Percentiles rank a stretch among this genome's conserved stretches.
These are phyloP conservation scores for Suillus ampliporus DNA, from an alignment of 768 basidiomycete species.

Conservation along the genomic window DNA sequence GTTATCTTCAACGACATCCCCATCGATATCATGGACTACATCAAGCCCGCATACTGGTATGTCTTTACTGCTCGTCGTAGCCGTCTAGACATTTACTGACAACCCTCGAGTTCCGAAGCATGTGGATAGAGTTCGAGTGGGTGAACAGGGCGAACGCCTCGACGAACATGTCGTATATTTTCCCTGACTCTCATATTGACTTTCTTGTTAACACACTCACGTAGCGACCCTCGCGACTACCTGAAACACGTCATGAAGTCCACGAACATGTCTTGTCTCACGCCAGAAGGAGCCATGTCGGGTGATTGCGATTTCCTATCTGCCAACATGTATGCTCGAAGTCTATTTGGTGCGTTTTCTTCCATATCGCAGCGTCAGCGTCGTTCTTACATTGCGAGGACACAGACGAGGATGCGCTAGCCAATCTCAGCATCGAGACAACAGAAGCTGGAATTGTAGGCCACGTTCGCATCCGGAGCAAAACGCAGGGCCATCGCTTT, in stretches of 20 bases:
- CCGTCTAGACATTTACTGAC: neutral
- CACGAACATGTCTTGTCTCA: conserved; percentile 97
- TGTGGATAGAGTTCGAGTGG: conserved; percentile 99
- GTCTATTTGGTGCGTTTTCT: conserved; percentile 82
- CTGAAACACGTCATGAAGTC: conserved; percentile 94
- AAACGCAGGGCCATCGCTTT: conserved; percentile 98
- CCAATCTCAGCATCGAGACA: conserved; percentile 92
- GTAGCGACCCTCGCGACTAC: conserved; percentile 85
- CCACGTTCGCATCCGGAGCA: conserved; percentile 94
- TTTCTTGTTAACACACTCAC: neutral
- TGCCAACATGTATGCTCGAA: conserved; percentile 95
- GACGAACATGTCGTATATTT: conserved; percentile 76
- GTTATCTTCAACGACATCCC: no score
- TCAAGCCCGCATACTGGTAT: conserved; percentile 77
- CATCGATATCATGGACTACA: no score
- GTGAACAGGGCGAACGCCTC: conserved; percentile 98
- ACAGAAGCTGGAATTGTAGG: conserved; percentile 87
- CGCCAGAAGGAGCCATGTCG: conserved; percentile 84
- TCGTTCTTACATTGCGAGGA: neutral
- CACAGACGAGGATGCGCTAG: conserved; percentile 92
- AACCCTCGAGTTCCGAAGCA: conserved; percentile 55
- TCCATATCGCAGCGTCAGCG: neutral
- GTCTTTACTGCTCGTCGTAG: conserved; percentile 27
- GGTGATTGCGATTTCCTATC: conserved; percentile 98
- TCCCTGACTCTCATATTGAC: conserved; percentile 8